These are phyloP conservation scores for Rhizopogon vesiculosus DNA, from an alignment of 768 basidiomycete species.

Conservation along the genomic window DNA sequence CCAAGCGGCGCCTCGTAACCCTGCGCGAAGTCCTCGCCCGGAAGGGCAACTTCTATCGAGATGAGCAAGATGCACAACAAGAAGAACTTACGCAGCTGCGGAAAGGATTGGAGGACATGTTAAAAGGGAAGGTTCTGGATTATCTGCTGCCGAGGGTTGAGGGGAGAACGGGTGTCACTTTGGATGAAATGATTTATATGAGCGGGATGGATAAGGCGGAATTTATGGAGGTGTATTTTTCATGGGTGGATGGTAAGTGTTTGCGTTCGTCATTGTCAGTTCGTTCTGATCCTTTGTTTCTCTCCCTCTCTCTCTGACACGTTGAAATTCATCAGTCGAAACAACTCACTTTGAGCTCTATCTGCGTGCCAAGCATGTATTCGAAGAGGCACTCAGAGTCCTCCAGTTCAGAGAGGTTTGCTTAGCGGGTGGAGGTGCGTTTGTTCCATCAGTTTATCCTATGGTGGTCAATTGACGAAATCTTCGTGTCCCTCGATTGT, in stretches of 20 bases:
- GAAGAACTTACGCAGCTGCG: conserved; percentile 27
- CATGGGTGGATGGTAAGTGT: conserved; percentile 71
- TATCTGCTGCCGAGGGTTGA: conserved; percentile 42
- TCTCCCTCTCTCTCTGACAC: background rate
- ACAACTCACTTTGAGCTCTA: conserved; percentile 79
- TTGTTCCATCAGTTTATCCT: background rate
- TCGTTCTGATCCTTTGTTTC: background rate
- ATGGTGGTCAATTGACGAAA: background rate
- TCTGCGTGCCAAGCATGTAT: conserved; percentile 78
- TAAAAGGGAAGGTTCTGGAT: conserved; percentile 36
- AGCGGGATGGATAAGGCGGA: conserved; percentile 48
- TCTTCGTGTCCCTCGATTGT: background rate
- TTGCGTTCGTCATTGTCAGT: background rate
- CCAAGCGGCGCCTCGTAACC: background rate
- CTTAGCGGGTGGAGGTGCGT: conserved; percentile 33
- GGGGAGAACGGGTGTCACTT: conserved; percentile 47
- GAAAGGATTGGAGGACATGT: conserved; percentile 42
- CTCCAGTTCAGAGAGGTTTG: conserved; percentile 72
- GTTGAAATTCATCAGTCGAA: conserved; percentile 43
- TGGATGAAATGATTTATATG: conserved; percentile 70
- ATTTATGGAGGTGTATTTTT: conserved; percentile 68
- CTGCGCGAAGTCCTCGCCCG: background rate
- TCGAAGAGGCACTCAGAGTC: conserved; percentile 76
- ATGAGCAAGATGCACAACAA: background rate
- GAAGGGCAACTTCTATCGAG: background rate